Evolutionary conservation across 495 filamentous ascomycete species (phyloP), one percentile per base, ranked within the genome.

Genomic region (Penicillium waksmanii): DNA sequence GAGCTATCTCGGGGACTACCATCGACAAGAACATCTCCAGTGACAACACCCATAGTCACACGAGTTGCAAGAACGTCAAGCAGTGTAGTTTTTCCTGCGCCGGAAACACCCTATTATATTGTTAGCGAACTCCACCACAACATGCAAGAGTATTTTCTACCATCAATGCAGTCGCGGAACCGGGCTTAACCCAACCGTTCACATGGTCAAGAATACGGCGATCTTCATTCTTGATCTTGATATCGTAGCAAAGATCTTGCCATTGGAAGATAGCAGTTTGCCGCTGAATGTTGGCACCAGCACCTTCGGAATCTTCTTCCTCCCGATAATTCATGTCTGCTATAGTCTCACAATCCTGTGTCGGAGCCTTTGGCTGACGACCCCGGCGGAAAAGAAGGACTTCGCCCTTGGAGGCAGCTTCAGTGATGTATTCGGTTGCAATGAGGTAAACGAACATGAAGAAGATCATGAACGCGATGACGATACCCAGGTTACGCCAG

Each of bases 131-230:
- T 43, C 40, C 6, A 4, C 3, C 15, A 3, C 4, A 3, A 12
- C 13, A 4, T 43, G 33, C 5, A 35, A 35, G 10, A 35, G 10
- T 35, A 35, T 4, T 10, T 5, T 23, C n/a, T 19, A 23, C 43
- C 19, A 19, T 21, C 43, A 21, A 8, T 7, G 17, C 43, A 7
- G 43, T 47, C 43, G 19, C n/a, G 3, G 43, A 96, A 53, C 93
- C 93, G 27, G 93, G 93, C 67, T 93, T 92, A 51, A 96, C 90
- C 90, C 90, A 96, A 21, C 93, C 93, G 65, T 92, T 89, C 5
- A 96, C 88, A 59, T 92, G 77, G 60, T 96, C 85, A 35, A 97
- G 80, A 60, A 97, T 88, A 25, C 88, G 82, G 15, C 91, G 80
- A 25, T 79, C 74, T 60, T 90, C 84, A 7, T 79, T 79, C 73